A percentile compares a stretch with the other conserved stretches of the same genome.
phyloP scores from a whole-genome alignment of 2,329 filamentous ascomycete species.

The Penicillium capsulatum region DNA sequence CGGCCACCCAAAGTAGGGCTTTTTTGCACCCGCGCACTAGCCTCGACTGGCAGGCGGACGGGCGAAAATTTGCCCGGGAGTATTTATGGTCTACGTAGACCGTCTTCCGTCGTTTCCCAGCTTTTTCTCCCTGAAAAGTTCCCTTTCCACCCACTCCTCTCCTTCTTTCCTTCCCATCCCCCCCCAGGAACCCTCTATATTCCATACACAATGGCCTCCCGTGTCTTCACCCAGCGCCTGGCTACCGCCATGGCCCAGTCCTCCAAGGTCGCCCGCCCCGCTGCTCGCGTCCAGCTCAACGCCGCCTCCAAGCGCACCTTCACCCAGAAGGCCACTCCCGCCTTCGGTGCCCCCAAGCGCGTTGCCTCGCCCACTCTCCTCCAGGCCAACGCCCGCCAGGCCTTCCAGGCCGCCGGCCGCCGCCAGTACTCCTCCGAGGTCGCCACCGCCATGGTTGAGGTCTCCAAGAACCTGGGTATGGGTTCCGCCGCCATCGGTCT shows the following conservation, averaged over 20 bases:
- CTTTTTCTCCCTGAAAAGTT: constrained; percentile 36
- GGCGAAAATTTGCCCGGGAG: constrained; percentile 39
- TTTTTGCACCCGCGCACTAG: constrained; percentile 29
- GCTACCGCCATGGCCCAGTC: constrained; percentile 62
- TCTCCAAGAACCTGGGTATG: constrained; percentile 88
- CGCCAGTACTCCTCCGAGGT: constrained; percentile 85
- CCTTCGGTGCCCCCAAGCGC: constrained; percentile 73
- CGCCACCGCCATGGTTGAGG: constrained; percentile 78
- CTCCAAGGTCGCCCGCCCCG: constrained; percentile 76
- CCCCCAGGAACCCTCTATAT: constrained; percentile 11
- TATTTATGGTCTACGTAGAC: constrained; percentile 34
- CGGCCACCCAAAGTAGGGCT: constrained; percentile 30
- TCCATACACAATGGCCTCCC: constrained; percentile 68
- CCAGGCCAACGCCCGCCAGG: constrained; percentile 62
- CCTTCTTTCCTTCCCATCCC: constrained; percentile 19
- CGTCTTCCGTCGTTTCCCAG: constrained; percentile 33
- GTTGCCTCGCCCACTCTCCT: constrained; percentile 64
- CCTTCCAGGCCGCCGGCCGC: constrained; percentile 56
- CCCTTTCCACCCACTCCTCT: constrained; percentile 23
- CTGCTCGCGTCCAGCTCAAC: constrained; percentile 61
- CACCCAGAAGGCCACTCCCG: constrained; percentile 40
- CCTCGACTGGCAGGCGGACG: constrained; percentile 31
- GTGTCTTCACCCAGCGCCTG: constrained; percentile 73
- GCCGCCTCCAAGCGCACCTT: constrained; percentile 69
- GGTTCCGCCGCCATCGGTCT: constrained; percentile 87